Conservation (phyloP, 768 basidiomycete genomes). For the Pisolithus orientalis region DNA sequence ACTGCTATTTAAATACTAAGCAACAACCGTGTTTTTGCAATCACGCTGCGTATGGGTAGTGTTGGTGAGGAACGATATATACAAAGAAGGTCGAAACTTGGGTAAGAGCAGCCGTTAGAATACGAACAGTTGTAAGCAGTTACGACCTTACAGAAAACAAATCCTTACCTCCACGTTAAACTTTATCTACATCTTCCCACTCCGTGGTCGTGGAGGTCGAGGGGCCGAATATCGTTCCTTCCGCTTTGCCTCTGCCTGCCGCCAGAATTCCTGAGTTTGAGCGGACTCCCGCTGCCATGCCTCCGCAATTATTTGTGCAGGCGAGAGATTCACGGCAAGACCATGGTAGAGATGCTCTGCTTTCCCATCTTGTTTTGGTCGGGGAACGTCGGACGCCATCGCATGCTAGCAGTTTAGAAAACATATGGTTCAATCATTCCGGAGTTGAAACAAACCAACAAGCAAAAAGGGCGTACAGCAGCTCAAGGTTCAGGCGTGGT, state of each 20-base stretch:
- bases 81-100: slow-evolving; percentile 26
- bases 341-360: slow-evolving; percentile 24
- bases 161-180: slow-evolving; percentile 15
- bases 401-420: slow-evolving; percentile 25
- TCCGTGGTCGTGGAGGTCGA: slow-evolving; percentile 29
- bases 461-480: slow-evolving; percentile 32
- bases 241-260: slow-evolving; percentile 44
- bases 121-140: background rate
- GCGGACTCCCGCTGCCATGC: slow-evolving; percentile 61
- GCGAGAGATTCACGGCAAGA: slow-evolving; percentile 32
- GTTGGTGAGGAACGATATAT: slow-evolving; percentile 20
- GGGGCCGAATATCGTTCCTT: slow-evolving; percentile 39
- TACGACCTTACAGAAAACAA: background rate
- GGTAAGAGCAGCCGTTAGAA: background rate
- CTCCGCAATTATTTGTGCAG: slow-evolving; percentile 59
- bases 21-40: slow-evolving; percentile 3
- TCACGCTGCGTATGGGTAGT: slow-evolving; percentile 22
- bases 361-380: slow-evolving; percentile 29
- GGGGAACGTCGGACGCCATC: slow-evolving; percentile 31
- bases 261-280: slow-evolving; percentile 57
- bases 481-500: slow-evolving; percentile 29
- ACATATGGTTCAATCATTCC: slow-evolving; percentile 23
- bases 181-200: slow-evolving; percentile 46
- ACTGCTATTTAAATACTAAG: slow-evolving; percentile 6
- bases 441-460: slow-evolving; percentile 16